A percentile compares a stretch with the other conserved stretches of the same genome.
These are phyloP conservation scores for Magnaporthiopsis poae DNA, from an alignment of 2,329 filamentous ascomycete species.

Conservation along the genomic window DNA sequence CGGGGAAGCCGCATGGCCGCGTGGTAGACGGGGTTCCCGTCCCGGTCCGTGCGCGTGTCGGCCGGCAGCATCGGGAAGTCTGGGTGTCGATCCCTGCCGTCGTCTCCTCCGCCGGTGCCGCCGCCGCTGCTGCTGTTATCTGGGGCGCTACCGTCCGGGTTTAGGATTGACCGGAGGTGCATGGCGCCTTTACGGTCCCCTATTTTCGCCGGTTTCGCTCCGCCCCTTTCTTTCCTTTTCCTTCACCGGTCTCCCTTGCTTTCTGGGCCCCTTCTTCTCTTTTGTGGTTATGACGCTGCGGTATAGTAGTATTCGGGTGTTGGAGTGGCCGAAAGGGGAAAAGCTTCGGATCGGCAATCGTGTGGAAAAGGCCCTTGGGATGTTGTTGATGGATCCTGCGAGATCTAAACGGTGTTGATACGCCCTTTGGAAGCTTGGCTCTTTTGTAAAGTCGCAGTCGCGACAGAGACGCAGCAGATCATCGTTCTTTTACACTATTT, in stretches of 20 bases:
- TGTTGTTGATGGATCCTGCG: background rate
- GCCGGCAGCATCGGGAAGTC: conserved; percentile 2
- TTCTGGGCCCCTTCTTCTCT: background rate
- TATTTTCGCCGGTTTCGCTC: no score
- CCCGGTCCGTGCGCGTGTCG: background rate
- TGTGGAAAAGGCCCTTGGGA: no score
- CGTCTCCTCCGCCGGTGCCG: background rate
- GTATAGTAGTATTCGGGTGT: background rate
- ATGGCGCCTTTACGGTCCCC: background rate
- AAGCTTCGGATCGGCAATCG: background rate
- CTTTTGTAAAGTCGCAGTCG: no score
- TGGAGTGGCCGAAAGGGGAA: background rate
- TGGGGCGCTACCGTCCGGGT: background rate
- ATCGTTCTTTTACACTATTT: no score
- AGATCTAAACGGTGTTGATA: background rate
- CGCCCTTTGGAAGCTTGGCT: no score
- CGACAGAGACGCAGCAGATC: no score
- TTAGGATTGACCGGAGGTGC: background rate
- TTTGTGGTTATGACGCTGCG: background rate
- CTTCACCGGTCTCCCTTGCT: no score
- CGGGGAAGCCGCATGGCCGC: conserved; percentile 1
- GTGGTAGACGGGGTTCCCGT: background rate
- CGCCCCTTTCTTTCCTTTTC: no score
- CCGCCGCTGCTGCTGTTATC: no score
- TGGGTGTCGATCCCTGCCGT: background rate